These are phyloP conservation scores for Kokia cookei DNA, from an alignment of 441 rosid genomes.

Conservation along the genomic window DNA sequence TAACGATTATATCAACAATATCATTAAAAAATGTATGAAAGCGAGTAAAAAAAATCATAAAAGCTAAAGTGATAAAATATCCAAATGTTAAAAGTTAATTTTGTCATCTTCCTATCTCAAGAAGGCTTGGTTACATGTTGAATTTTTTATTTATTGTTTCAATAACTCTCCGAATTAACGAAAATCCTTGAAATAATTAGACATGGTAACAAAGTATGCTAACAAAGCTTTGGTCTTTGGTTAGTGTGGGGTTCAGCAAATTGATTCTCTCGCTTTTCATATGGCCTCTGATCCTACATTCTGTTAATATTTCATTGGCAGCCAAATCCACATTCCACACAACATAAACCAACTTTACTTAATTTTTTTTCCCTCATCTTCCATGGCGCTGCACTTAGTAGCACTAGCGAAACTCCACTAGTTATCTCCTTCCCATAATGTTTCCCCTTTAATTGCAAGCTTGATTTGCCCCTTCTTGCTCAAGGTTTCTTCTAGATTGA, in stretches of 20 bases:
- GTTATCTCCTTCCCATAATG: not conserved
- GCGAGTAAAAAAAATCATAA: too few species aligned
- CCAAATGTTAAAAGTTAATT: too few species aligned
- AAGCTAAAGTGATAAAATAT: too few species aligned
- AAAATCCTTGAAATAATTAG: too few species aligned
- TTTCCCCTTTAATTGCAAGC: not conserved
- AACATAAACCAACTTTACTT: not conserved
- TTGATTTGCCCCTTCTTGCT: not conserved
- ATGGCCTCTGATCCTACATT: not conserved
- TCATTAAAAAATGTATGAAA: too few species aligned
- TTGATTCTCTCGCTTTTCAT: not conserved
- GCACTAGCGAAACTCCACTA: slow-evolving; percentile 1
- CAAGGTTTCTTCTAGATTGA: not conserved
- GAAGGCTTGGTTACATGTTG: too few species aligned
- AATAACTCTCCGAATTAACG: too few species aligned
- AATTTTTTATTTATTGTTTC: too few species aligned
- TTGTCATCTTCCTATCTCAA: too few species aligned
- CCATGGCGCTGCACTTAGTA: slow-evolving; percentile 23
- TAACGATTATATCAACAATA: too few species aligned
- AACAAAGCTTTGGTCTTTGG: not conserved
- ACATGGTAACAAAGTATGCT: not conserved
- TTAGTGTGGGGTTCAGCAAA: not conserved
- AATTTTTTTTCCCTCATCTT: not conserved
- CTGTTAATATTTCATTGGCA: not conserved
- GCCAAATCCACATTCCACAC: not conserved